Evolutionary conservation across 2,329 filamentous ascomycete species (phyloP), one percentile per base, ranked within the genome.

Genomic region (Microsporum ferrugineum): DNA sequence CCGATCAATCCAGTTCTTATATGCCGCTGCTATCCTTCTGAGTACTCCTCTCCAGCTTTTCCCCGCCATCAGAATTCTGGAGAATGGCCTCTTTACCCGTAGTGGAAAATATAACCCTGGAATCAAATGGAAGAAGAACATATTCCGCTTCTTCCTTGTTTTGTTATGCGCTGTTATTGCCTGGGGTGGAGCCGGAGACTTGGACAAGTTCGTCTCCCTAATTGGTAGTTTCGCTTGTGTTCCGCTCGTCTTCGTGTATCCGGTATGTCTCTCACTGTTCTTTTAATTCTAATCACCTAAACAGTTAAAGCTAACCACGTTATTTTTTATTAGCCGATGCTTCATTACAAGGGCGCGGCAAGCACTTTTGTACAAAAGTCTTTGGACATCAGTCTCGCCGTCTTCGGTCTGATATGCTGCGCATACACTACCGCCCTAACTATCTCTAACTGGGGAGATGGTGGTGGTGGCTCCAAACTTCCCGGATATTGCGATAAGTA

Each of bases 91-190:
- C 5, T 99, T 97, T 74, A 95, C 89, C 29, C 83, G 88, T 71
- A 96, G 91, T 64, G 91, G 94, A 68, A 99, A 99, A 76, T 96
- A 96, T 77, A 96, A 97, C 71, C 91, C 91, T 0, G 94, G 89
- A 71, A 95, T 99, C 79, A 99, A 99, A 79, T 99, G 94, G 94
- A 89, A 97, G 81, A 99, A 99, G 84, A 99, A 99, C 68, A 79
- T 88, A 38, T 99, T 96, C 79, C 87, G 94, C 60, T 99, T 97
- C 80, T 86, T 92, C 71, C 84, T 96, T 64, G 94, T 97, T 58
- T 83, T 89, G 69, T 75, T 94, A 29, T 97, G 94, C 70, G 88
- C 91, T 0, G 76, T 85, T 62, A 88, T 99, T 66, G 92, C 92
- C 1, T 99, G 91, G 90, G 85, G 87, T 51, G 94, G 94, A 64